Conservation (phyloP, 192 early-diverging fungal species). For the Coemansia sp. region DNA sequence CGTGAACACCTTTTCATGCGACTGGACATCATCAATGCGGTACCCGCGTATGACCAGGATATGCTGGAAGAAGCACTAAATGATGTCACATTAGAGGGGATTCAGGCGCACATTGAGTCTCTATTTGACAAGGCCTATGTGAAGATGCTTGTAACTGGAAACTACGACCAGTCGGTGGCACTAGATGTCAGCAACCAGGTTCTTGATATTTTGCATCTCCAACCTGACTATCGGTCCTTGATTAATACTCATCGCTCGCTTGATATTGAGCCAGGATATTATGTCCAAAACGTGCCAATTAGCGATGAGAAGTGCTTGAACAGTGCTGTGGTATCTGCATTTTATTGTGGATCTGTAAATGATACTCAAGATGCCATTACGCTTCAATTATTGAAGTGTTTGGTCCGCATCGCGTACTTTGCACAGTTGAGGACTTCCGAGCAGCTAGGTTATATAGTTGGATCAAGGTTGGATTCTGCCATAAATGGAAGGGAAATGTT, state of each 20-base stretch:
- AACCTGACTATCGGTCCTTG: conserved; percentile 44
- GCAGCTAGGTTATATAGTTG: conserved; percentile 65
- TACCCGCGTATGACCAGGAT: conserved; percentile 57
- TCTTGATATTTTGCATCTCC: conserved; percentile 56
- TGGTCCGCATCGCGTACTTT: conserved; percentile 78
- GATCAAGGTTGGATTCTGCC: background rate
- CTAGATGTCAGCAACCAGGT: conserved; percentile 50
- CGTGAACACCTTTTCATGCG: background rate
- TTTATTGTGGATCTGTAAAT: too few relatives aligned
- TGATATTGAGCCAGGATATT: too few relatives aligned
- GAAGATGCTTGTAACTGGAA: too few relatives aligned
- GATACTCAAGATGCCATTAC: conserved; percentile 58
- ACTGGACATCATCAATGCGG: background rate
- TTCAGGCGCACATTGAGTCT: conserved; percentile 71
- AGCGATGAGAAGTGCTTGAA: too few relatives aligned
- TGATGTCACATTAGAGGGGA: conserved; percentile 67
- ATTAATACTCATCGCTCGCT: too few relatives aligned
- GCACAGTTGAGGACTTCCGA: conserved; percentile 88
- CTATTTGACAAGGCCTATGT: too few relatives aligned
- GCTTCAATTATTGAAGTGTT: conserved; percentile 66
- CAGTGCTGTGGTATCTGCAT: too few relatives aligned
- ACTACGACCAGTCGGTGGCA: too few relatives aligned
- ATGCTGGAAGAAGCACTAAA: conserved; percentile 61
- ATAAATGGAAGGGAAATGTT: conserved; percentile 21
- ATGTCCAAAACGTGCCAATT: too few relatives aligned